Evolutionary conservation across 2,329 filamentous ascomycete species (phyloP).

Genomic region (Hypoxylon rubiginosum): DNA sequence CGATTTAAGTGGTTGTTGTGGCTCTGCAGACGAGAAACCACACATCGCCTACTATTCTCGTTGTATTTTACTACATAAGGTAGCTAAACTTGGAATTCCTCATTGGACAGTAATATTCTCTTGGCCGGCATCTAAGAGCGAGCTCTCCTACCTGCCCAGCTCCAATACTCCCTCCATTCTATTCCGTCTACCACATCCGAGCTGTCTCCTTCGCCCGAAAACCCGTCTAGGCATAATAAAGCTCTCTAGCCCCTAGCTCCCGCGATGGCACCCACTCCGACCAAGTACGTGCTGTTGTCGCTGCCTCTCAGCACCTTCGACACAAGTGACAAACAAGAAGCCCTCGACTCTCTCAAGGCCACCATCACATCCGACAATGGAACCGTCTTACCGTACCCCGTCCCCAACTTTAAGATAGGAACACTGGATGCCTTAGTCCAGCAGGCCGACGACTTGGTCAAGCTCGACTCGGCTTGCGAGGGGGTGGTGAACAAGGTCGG

Average conservation of each 20-base stretch:
- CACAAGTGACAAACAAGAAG: slow-evolving; percentile 83
- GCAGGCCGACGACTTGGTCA: slow-evolving; percentile 93
- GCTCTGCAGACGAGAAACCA: background rate
- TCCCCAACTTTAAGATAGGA: slow-evolving; percentile 97
- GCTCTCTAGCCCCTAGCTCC: slow-evolving; percentile 7
- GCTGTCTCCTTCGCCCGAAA: slow-evolving; percentile 3
- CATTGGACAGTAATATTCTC: slow-evolving; percentile 32
- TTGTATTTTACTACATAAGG: slow-evolving; percentile 9
- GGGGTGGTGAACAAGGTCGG: slow-evolving; percentile 88
- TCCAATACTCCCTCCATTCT: slow-evolving; percentile 1
- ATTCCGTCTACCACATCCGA: slow-evolving; percentile 2
- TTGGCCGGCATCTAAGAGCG: slow-evolving; percentile 16
- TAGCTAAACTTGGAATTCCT: slow-evolving; percentile 8
- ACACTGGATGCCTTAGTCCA: slow-evolving; percentile 95
- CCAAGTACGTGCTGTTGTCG: slow-evolving; percentile 88
- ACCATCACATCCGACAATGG: slow-evolving; percentile 82
- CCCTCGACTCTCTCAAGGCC: slow-evolving; percentile 79
- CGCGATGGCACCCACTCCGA: slow-evolving; percentile 54
- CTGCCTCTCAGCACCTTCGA: slow-evolving; percentile 89
- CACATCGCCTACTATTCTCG: background rate
- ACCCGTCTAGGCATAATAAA: background rate
- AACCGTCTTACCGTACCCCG: slow-evolving; percentile 79
- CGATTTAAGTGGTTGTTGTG: slow-evolving; percentile 1
- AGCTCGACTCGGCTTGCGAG: slow-evolving; percentile 85
- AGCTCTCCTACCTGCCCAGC: slow-evolving; percentile 17